Percentiles rank a stretch among this genome's conserved stretches.
Conservation (phyloP, 257 asterid genomes). For the Jasminum sambac region DNA sequence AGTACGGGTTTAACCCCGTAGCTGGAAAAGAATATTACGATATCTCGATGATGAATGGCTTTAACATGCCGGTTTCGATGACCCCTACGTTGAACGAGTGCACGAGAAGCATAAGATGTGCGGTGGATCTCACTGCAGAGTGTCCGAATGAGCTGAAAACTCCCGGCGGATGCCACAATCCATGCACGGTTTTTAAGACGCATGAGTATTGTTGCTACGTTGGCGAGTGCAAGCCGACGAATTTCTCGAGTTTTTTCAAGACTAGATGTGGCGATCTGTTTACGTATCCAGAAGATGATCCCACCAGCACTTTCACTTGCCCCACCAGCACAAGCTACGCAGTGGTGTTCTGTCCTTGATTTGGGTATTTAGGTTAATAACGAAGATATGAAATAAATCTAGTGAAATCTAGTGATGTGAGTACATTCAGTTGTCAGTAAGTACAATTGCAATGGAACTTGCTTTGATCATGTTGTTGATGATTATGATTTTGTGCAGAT, state of each 20-base stretch:
- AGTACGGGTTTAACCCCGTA: constrained; percentile 55
- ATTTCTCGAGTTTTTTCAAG: constrained; percentile 55
- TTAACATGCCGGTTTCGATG: constrained; percentile 56
- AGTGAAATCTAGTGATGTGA: not conserved
- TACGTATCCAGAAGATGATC: constrained; percentile 55
- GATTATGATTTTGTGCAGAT: not conserved
- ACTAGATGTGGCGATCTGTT: constrained; percentile 57
- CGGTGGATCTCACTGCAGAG: constrained; percentile 50
- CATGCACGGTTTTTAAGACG: constrained; percentile 66
- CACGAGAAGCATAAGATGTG: constrained; percentile 46
- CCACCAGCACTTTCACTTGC: constrained; percentile 52
- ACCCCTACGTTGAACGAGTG: constrained; percentile 49
- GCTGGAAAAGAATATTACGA: constrained; percentile 50
- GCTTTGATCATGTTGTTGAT: not conserved
- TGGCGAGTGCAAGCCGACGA: constrained; percentile 62
- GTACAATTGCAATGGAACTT: not conserved
- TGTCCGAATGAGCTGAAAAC: constrained; percentile 53
- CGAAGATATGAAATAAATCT: not conserved
- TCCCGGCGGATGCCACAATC: constrained; percentile 79
- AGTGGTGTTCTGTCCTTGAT: constrained; percentile 53
- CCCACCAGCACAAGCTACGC: constrained; percentile 45
- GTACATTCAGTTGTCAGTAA: too few species aligned
- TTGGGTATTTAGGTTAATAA: not conserved
- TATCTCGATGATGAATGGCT: constrained; percentile 51
- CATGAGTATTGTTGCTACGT: constrained; percentile 66